Conservation (phyloP, 2,329 filamentous ascomycete genomes). For the Fusarium chlamydosporum region DNA sequence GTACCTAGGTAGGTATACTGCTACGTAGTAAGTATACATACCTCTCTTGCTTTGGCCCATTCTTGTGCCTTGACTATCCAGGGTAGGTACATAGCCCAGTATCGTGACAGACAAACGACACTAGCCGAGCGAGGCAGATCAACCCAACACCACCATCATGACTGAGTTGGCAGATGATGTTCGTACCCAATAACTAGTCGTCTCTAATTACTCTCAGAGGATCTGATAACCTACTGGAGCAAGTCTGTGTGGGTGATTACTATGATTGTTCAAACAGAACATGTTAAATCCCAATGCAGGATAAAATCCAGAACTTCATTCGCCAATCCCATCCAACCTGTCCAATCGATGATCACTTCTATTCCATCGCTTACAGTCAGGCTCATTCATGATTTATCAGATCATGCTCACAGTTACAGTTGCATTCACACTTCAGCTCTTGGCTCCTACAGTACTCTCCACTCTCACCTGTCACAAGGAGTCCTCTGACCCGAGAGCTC, state of each 20-base stretch:
- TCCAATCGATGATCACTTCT: constrained; percentile 1
- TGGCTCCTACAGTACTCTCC: neutral
- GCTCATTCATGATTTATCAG: constrained; percentile 17
- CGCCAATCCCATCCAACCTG: constrained; percentile 7
- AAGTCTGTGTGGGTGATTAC: no score
- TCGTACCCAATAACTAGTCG: neutral
- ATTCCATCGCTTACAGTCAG: neutral
- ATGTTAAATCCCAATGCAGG: no score
- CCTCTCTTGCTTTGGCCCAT: neutral
- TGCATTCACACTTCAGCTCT: neutral
- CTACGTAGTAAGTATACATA: no score
- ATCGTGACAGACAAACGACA: neutral
- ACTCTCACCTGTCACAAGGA: constrained; percentile 20
- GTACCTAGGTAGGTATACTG: no score
- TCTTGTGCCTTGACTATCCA: neutral
- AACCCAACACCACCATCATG: neutral
- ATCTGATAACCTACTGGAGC: no score
- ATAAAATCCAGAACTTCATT: neutral
- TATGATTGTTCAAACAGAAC: neutral
- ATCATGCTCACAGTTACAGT: constrained; percentile 11
- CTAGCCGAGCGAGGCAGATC: constrained; percentile 4
- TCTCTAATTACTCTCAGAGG: no score
- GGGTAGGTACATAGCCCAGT: constrained; percentile 14
- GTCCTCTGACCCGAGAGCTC: constrained; percentile 9
- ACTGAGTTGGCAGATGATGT: neutral